Conservation (phyloP, 257 asterid species). For the Penstemon barbatus region DNA sequence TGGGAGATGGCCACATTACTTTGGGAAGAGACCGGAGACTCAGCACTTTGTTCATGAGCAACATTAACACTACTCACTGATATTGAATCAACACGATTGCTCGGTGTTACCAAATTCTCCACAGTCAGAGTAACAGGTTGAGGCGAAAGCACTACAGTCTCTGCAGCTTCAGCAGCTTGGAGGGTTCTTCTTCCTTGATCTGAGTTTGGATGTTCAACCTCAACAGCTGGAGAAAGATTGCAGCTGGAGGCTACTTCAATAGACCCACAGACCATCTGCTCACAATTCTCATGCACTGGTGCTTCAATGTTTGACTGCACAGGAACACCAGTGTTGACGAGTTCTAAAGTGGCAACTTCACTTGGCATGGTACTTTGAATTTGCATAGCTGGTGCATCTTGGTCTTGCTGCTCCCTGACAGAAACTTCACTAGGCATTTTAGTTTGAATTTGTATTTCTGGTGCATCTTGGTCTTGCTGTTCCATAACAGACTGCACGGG, state of each 20-base stretch:
- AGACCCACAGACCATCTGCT: conserved; percentile 34
- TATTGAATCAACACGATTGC: conserved; percentile 24
- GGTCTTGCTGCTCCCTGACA: background rate
- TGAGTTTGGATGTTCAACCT: conserved; percentile 27
- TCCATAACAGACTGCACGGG: conserved; percentile 25
- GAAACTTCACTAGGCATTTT: conserved; percentile 13
- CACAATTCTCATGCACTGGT: conserved; percentile 29
- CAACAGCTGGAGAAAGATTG: conserved; percentile 32
- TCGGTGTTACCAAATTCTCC: conserved; percentile 29
- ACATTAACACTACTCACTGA: conserved; percentile 8
- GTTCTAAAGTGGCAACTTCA: conserved; percentile 28
- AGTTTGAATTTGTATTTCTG: conserved; percentile 37
- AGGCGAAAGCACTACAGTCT: conserved; percentile 28
- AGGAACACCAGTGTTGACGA: conserved; percentile 29
- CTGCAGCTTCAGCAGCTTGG: conserved; percentile 40
- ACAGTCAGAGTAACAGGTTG: conserved; percentile 34
- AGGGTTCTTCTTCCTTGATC: conserved; percentile 34
- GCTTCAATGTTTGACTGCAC: conserved; percentile 24
- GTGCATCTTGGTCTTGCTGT: conserved; percentile 34
- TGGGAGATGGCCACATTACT: conserved; percentile 29
- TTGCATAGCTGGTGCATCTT: conserved; percentile 36
- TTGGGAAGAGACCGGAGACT: conserved; percentile 20
- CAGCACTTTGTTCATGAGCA: conserved; percentile 27
- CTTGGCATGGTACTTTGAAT: conserved; percentile 30
- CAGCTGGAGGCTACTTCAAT: conserved; percentile 27